A percentile compares a stretch with the other conserved stretches of the same genome.
These are phyloP conservation scores for Xylaria multiplex DNA, from an alignment of 2,329 filamentous ascomycete genomes.

Conservation along the genomic window DNA sequence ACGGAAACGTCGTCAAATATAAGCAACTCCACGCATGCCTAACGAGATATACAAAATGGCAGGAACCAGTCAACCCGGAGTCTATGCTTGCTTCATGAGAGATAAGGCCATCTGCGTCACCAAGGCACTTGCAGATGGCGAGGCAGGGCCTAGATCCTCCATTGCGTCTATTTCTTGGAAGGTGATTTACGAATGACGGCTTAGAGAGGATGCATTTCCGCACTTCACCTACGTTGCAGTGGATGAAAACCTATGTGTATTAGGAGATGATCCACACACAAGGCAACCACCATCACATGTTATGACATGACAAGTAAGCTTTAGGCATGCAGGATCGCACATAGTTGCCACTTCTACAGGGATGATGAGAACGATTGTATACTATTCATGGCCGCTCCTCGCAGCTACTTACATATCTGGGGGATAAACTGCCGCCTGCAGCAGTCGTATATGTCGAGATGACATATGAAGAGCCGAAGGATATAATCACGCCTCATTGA, in stretches of 20 bases:
- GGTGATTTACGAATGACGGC: background rate
- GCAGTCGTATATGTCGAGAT: background rate
- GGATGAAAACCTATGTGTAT: background rate
- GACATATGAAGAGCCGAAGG: background rate
- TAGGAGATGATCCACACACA: background rate
- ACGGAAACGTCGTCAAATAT: background rate
- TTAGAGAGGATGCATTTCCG: background rate
- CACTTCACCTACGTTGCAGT: background rate
- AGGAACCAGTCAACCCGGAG: background rate
- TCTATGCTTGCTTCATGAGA: background rate
- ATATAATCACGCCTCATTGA: background rate
- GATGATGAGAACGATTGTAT: background rate
- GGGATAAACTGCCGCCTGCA: background rate
- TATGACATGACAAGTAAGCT: background rate
- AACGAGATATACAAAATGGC: background rate
- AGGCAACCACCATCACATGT: background rate
- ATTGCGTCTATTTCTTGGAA: background rate
- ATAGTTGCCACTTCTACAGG: background rate
- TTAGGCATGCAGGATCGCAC: background rate
- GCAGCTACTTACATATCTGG: background rate
- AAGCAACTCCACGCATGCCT: background rate
- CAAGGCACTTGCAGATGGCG: background rate
- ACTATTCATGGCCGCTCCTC: background rate
- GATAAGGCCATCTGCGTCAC: slow-evolving; percentile 2
- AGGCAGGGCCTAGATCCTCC: slow-evolving; percentile 10